Conservation (phyloP, 768 basidiomycete genomes). For the Lactarius indigo region DNA sequence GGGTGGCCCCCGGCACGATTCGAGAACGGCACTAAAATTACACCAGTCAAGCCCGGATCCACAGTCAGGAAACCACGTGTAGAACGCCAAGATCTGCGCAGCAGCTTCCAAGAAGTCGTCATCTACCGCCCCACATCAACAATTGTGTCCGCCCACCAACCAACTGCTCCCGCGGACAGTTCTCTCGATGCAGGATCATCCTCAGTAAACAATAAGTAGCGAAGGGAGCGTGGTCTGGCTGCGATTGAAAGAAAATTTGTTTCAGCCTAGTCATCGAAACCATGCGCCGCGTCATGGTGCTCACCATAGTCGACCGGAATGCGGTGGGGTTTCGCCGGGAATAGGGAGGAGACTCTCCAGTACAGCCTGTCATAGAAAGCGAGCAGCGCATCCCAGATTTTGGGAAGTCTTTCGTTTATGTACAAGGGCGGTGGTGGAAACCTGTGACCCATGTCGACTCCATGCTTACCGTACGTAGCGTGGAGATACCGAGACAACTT, state of each 20-base stretch:
- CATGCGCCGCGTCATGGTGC: neutral
- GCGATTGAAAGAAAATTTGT: neutral
- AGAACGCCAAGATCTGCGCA: neutral
- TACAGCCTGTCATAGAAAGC: neutral
- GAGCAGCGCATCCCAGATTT: neutral
- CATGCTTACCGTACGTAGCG: neutral
- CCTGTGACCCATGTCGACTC: neutral
- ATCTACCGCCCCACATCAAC: neutral
- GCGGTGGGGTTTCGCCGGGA: too few relatives aligned
- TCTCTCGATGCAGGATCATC: neutral
- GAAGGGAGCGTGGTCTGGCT: neutral
- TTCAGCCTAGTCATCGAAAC: neutral
- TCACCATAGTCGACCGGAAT: neutral
- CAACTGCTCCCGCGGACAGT: neutral
- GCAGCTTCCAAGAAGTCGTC: neutral
- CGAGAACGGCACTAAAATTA: neutral
- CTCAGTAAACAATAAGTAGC: neutral
- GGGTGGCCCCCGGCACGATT: too few relatives aligned
- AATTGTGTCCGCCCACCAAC: neutral
- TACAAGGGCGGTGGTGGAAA: neutral
- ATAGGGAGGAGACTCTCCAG: neutral
- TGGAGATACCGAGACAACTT: slow-evolving; percentile 2
- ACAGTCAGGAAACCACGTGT: neutral
- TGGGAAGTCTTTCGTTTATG: neutral
- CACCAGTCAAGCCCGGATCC: neutral